These are phyloP conservation scores for Penicillium freii DNA, from an alignment of 2,329 filamentous ascomycete genomes.

Conservation along the genomic window DNA sequence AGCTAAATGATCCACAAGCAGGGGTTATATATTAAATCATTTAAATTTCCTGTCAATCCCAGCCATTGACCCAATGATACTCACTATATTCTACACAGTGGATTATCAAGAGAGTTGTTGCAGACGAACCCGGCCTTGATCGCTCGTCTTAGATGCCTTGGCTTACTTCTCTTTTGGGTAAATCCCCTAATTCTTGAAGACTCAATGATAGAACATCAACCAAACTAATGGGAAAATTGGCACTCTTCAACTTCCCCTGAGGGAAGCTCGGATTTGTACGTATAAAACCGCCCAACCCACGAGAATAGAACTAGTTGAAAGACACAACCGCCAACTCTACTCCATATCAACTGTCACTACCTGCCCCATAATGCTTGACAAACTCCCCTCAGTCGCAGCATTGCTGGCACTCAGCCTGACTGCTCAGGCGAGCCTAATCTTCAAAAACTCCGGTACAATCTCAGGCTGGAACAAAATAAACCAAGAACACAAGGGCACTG, in stretches of 20 bases:
- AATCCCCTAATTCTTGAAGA: not conserved
- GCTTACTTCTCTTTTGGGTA: not conserved
- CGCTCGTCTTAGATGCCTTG: not conserved
- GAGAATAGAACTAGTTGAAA: not conserved
- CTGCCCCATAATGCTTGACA: not conserved
- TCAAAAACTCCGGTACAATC: constrained; percentile 31
- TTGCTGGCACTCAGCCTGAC: constrained; percentile 1
- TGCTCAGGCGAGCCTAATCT: constrained; percentile 16
- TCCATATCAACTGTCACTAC: not conserved
- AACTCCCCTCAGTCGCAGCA: not conserved
- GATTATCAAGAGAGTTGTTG: not conserved
- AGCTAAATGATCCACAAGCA: not conserved
- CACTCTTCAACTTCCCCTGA: no score
- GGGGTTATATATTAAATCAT: not conserved
- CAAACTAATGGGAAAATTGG: not conserved
- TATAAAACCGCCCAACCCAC: not conserved
- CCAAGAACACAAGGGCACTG: constrained; percentile 45
- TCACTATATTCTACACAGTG: not conserved
- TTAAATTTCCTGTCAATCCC: not conserved
- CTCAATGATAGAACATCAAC: not conserved
- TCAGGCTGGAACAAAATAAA: constrained; percentile 44
- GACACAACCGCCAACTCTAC: not conserved
- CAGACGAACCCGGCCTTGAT: not conserved
- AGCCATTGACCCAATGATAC: not conserved
- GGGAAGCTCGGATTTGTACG: not conserved